phyloP scores from a whole-genome alignment of 169 alveolate species.

The Amoebophrya sp. region DNA sequence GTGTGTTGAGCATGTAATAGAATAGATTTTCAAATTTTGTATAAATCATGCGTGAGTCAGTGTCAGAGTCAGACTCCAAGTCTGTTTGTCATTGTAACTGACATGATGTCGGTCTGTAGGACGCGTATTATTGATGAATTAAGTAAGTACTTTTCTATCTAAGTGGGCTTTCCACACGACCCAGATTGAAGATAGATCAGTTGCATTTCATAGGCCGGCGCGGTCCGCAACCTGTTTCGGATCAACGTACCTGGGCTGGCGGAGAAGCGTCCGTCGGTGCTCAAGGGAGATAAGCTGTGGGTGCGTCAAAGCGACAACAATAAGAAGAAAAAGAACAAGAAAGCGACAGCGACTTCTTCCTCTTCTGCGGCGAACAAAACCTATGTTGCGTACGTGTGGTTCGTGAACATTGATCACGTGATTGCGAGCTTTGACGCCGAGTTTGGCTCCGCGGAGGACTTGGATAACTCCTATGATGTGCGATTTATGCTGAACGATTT shows the following conservation, averaged over 20 bases:
- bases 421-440: not conserved
- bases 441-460: not conserved
- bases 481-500: not conserved
- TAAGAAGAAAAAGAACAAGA: not conserved
- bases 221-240: not conserved
- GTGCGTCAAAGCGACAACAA: not conserved
- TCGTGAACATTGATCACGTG: constrained; percentile 13
- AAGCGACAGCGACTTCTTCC: not conserved
- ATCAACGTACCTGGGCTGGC: not conserved
- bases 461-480: not conserved
- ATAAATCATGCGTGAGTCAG: too few relatives aligned
- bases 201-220: too few relatives aligned
- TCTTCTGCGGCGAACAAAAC: not conserved
- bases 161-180: too few relatives aligned
- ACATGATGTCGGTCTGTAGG: too few relatives aligned
- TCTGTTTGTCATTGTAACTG: too few relatives aligned
- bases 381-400: not conserved
- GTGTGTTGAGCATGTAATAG: too few relatives aligned
- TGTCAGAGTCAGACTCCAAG: too few relatives aligned
- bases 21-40: too few relatives aligned
- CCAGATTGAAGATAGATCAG: too few relatives aligned
- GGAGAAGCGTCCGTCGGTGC: not conserved
- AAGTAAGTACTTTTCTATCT: too few relatives aligned
- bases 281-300: not conserved
- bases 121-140: too few relatives aligned